Evolutionary conservation across 441 rosid species (phyloP).

Genomic region (Gossypium trilobum): DNA sequence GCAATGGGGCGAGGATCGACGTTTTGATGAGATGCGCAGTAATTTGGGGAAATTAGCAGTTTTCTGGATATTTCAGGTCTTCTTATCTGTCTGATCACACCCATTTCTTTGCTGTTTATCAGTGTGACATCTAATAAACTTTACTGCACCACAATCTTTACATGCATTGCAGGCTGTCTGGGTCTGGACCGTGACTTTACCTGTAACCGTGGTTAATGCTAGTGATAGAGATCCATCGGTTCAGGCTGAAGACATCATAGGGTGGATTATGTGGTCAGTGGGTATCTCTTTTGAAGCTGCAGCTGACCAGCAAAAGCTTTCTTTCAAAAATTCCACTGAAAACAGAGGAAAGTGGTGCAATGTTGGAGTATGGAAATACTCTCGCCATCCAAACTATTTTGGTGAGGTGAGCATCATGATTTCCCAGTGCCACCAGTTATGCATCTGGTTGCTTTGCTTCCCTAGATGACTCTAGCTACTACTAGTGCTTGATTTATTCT

Average conservation of each 20-base stretch:
- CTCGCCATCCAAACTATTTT: conserved; percentile 92
- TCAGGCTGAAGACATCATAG: conserved; percentile 57
- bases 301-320: conserved; percentile 81
- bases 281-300: conserved; percentile 57
- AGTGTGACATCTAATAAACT: not conserved
- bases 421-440: not conserved
- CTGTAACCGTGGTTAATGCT: conserved; percentile 78
- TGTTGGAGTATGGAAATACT: conserved; percentile 69
- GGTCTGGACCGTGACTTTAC: conserved; percentile 92
- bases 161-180: conserved; percentile 62
- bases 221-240: conserved; percentile 56
- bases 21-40: conserved; percentile 74
- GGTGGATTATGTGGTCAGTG: conserved; percentile 74
- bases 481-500: not conserved
- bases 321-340: conserved; percentile 62
- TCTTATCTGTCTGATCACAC: not conserved
- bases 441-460: not conserved
- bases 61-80: conserved; percentile 83
- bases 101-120: conserved; percentile 4
- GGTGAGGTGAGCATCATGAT: conserved; percentile 63
- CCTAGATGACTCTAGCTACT: not conserved
- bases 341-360: conserved; percentile 81
- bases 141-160: not conserved
- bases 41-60: conserved; percentile 58
- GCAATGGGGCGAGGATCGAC: conserved; percentile 91